Evolutionary conservation across 1,284 basidiomycete species (phyloP), one percentile per base, ranked within the genome.

Genomic region (Polyporus tsugae): DNA sequence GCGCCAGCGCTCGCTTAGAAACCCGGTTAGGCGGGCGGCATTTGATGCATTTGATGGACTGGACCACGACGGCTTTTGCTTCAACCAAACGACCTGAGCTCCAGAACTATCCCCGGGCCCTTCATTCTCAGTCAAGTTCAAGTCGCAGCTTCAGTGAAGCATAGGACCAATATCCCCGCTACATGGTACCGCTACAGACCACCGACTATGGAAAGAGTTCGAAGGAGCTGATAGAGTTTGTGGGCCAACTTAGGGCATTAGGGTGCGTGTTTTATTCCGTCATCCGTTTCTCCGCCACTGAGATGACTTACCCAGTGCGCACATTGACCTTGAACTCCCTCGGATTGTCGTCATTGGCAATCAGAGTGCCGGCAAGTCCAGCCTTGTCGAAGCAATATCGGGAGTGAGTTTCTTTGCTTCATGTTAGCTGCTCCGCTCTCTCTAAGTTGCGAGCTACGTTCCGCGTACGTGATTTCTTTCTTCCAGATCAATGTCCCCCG

Each of bases 301-400:
- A 38, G 29, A 22, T 9, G 11, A 3, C 2, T 13, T 29, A 42
- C 22, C n/a, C 60, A 78, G 77, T 15, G 76, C 76, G 6, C 75
- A 78, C 58, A 72, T 73, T 6, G 73, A 76, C 49, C 57, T 78
- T 2, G 76, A 77, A 52, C 72, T 78, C 0, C 77, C 77, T 15
- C 75, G 76, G 1, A 73, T 78, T 33, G 76, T 74, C 4, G 77
- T 78, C 49, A 77, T 78, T 25, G 77, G 77, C 1, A 77, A 76
- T 58, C 76, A 78, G 67, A 75, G 74, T 57, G 76, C 89, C 0
- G 88, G 88, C 83, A 75, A 71, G 82, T 75, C 62, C 42, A 66
- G 73, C 66, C 66, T 69, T 0, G 86, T 90, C 0, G 88, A 90
- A 68, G 88, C 86, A 0, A 86, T 90, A 0, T 87, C 84, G 17